Percentiles rank a stretch among this genome's conserved stretches.
These are phyloP conservation scores for Alternaria infectoria DNA, from an alignment of 2,329 filamentous ascomycete genomes.

Conservation along the genomic window DNA sequence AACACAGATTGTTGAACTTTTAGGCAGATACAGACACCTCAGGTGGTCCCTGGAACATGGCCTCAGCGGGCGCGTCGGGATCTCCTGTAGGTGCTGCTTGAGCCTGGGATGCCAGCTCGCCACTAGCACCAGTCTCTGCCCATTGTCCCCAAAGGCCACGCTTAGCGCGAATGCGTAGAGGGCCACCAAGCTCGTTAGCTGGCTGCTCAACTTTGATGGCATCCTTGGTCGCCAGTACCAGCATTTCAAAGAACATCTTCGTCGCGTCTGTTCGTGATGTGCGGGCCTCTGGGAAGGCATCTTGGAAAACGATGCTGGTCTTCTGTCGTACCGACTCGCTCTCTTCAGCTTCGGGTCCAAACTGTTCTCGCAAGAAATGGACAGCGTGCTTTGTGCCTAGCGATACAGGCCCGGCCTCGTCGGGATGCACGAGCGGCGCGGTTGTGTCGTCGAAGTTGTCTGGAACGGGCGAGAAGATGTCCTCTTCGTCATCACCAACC, in stretches of 20 bases:
- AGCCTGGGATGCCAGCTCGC: conserved; percentile 31
- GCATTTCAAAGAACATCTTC: conserved; percentile 98
- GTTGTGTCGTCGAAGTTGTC: conserved; percentile 80
- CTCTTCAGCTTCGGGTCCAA: conserved; percentile 75
- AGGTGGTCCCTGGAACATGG: conserved; percentile 25
- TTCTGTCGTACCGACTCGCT: conserved; percentile 74
- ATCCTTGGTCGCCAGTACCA: conserved; percentile 96
- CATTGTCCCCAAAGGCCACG: conserved; percentile 95
- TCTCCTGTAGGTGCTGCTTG: conserved; percentile 26
- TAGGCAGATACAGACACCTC: conserved; percentile 33
- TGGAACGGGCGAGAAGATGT: conserved; percentile 44
- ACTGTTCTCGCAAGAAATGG: conserved; percentile 87
- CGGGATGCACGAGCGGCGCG: conserved; percentile 76
- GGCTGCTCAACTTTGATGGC: conserved; percentile 95
- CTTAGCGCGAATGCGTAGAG: conserved; percentile 87
- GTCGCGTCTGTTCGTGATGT: conserved; percentile 91
- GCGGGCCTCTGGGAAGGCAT: conserved; percentile 80
- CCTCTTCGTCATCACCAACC: conserved; percentile 45
- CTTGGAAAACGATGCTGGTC: conserved; percentile 83
- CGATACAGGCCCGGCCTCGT: conserved; percentile 85
- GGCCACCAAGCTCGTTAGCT: conserved; percentile 71
- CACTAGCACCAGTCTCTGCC: conserved; percentile 70
- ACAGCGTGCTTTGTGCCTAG: conserved; percentile 94
- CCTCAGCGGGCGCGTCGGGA: conserved; percentile 25
- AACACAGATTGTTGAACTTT: conserved; percentile 15